Conservation (phyloP, 352 stramenopile genomes). For the Elongisporangium undulatum region DNA sequence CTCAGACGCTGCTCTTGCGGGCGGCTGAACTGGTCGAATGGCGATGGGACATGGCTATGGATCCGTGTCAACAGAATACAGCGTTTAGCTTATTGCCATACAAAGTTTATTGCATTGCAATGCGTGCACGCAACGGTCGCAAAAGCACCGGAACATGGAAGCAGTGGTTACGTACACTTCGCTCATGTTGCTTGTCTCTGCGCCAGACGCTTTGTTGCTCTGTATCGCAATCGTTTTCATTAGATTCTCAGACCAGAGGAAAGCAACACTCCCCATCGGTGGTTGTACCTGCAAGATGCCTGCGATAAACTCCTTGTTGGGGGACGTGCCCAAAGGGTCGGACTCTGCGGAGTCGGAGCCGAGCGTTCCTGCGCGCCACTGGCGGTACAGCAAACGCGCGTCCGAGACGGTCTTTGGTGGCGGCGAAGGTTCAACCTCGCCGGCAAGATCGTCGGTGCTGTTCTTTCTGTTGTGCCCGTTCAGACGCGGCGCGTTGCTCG, state of each 20-base stretch:
- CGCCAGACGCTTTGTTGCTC: not conserved
- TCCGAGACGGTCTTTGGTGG: constrained; percentile 51
- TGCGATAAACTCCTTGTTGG: not conserved
- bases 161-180: constrained; percentile 46
- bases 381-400: constrained; percentile 67
- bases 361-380: constrained; percentile 68
- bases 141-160: not conserved
- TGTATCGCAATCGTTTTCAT: not conserved
- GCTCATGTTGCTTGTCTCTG: constrained; percentile 28
- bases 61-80: not conserved
- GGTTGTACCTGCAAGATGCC: not conserved
- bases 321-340: not conserved
- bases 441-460: constrained; percentile 63
- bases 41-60: constrained; percentile 19
- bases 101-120: not conserved
- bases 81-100: not conserved
- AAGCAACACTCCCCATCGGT: not conserved
- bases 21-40: constrained; percentile 47
- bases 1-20: constrained; percentile 14
- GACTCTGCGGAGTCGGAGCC: constrained; percentile 21
- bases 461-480: constrained; percentile 32
- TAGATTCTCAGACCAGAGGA: not conserved
- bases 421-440: constrained; percentile 39
- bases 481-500: not conserved
- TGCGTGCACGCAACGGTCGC: not conserved